Base-by-base conservation (phyloP, 768 basidiomycete genomes). In the Trametes cinnabarina region DNA sequence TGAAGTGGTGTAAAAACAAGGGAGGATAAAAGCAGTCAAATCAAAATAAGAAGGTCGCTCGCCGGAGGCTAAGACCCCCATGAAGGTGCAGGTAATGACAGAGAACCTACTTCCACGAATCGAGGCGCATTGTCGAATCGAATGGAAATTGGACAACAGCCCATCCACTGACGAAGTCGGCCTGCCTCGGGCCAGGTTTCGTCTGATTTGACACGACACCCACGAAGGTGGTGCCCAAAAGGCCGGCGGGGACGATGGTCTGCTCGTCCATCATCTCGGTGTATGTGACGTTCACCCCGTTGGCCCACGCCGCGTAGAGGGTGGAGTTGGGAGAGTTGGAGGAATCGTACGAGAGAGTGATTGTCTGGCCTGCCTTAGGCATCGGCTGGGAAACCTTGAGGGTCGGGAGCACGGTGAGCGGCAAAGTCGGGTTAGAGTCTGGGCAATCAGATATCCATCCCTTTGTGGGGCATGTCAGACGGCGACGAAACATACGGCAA, bases 131-230 rank as follows among this genome's bases (percentile, higher is more conserved):
- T 12, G 30, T 7, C 6, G 61, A 54, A 25, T 43, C 32, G 48
- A 58, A 62, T 39, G 57, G 61, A 57, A 62, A 58, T 47, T 58
- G 7, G 15, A 55, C 22, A 26, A 85, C 73, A 10, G 78, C 73
- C 11, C 82, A 82, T 3, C 86, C 86, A 34, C 85, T 86, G 37
- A 88, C 69, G n/a, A 78, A 55, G 39, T 82, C 60, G 72, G 79
- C 28, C 74, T 73, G n/a, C n/a, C n/a, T n/a, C n/a, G n/a, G 58
- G 78, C 72, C 25, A 68, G 68, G 19, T 71, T 56, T 59, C 71
- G 72, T 35, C 62, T 69, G 72, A 61, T 65, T 75, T 51, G 74
- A 78, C 39, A 84, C 71, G 58, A 83, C 66, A 40, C 54, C 54
- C 14, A 79, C 77, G 70, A 80, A 87, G 7, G 80, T 78, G 7